phyloP scores from a whole-genome alignment of 768 basidiomycete genomes.

The Leccinum subtestaceum region DNA sequence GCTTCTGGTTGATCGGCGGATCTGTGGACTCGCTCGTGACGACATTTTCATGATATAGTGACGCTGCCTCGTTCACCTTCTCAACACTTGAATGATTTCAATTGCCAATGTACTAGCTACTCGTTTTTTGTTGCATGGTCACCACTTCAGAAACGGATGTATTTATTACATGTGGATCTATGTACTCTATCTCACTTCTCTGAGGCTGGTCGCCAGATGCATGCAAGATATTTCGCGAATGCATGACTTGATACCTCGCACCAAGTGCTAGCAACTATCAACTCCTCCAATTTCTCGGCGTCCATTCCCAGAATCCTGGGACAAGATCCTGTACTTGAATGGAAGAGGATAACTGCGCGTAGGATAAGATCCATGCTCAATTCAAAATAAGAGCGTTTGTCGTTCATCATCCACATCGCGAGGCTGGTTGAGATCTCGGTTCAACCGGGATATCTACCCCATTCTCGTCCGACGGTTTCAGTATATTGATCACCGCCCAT shows the following conservation, averaged over 20 bases:
- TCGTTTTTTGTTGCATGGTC: background rate
- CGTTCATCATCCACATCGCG: background rate
- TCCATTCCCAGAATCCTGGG: slow-evolving; percentile 1
- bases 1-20: background rate
- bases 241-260: background rate
- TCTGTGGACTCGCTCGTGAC: background rate
- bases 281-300: background rate
- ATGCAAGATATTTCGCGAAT: background rate
- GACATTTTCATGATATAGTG: background rate
- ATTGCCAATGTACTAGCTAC: background rate
- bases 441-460: slow-evolving; percentile 1
- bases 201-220: too few relatives aligned
- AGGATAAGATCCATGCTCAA: background rate
- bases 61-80: background rate
- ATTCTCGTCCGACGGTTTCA: background rate
- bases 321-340: slow-evolving; percentile 1
- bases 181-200: background rate
- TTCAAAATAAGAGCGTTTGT: background rate
- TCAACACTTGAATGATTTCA: background rate
- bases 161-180: background rate
- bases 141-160: background rate
- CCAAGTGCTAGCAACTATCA: background rate
- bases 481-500: background rate
- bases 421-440: background rate
- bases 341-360: slow-evolving; percentile 3